Evolutionary conservation across 2,329 filamentous ascomycete species (phyloP), one percentile per base, ranked within the genome.

Genomic region (Fusarium albosuccineum): DNA sequence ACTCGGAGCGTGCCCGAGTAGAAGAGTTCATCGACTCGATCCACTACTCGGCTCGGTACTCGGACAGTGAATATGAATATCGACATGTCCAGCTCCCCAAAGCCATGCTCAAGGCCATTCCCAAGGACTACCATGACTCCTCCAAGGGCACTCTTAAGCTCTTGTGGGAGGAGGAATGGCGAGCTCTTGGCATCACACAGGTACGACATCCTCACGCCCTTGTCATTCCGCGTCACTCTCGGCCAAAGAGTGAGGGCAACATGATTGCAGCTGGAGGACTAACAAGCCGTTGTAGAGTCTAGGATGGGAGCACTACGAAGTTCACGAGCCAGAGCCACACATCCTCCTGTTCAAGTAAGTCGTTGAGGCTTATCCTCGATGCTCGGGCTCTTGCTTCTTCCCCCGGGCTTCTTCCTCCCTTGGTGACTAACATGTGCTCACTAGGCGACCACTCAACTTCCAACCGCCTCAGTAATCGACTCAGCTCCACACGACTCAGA

Each of bases 291-390:
- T 16, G 50, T 77, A 98, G 94, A 98, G 95, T 84, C 85, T 99
- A 75, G 96, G 96, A 60, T 99, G 96, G 96, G 95, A 98, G 79
- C 96, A 99, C 80, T 99, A 99, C 78, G 96, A 99, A 81, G 96
- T 99, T 56, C 96, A 99, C 80, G 96, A 98, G 80, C 96, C 96
- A 42, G 96, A 99, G 82, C 96, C 96, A 69, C 96, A 99, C 80
- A 99, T 99, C 75, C 87, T 99, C 57, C 88, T 99, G 33, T 99
- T 99, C 88, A 99, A 99, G 95, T 97, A 83, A 80, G 92, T 85
- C 39, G 9, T 10, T 16, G 51, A 26, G n/a, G 9, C n/a, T 11
- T 17, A n/a, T 41, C 48, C n/a, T 51, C 30, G 52, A 27, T 17
- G 5, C 16, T 8, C 5, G 13, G 36, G 16, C 29, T 44, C 26